phyloP scores from a whole-genome alignment of 805 yeast genomes.

The Komagataella populi region DNA sequence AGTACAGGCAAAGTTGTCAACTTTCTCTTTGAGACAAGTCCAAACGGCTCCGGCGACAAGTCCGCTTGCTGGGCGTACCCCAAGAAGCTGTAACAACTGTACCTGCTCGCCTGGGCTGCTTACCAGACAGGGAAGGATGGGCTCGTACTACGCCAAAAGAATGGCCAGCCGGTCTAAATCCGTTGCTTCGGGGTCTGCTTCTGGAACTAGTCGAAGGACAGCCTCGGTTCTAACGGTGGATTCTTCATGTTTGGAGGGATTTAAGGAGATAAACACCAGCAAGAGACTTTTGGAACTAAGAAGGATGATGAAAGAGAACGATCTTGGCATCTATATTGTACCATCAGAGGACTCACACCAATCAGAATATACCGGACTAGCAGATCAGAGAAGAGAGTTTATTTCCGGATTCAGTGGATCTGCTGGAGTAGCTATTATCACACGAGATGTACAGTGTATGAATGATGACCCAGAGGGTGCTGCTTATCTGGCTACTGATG shows the following conservation, averaged over 20 bases:
- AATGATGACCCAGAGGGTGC: constrained; percentile 38
- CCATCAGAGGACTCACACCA: constrained; percentile 87
- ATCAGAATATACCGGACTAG: constrained; percentile 72
- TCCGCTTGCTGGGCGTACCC: constrained; percentile 5
- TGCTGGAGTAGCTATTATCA: constrained; percentile 83
- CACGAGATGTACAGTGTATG: constrained; percentile 38
- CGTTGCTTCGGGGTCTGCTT: constrained; percentile 20
- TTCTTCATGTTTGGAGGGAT: constrained; percentile 4
- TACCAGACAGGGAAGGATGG: constrained; percentile 50
- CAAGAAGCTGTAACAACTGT: constrained; percentile 46
- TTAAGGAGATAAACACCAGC: constrained; percentile 40
- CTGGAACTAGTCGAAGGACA: constrained; percentile 4
- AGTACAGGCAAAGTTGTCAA: constrained; percentile 23
- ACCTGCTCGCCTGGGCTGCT: constrained; percentile 76
- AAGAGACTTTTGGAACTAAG: constrained; percentile 50
- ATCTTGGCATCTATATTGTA: constrained; percentile 48
- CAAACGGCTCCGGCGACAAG: constrained; percentile 5
- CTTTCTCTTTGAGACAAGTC: constrained; percentile 21
- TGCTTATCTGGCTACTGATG: constrained; percentile 46
- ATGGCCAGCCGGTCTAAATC: constrained; percentile 15
- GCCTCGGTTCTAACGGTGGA: constrained; percentile 6
- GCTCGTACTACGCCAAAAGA: constrained; percentile 26
- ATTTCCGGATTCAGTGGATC: constrained; percentile 87
- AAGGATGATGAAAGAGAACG: constrained; percentile 41
- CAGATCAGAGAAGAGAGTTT: constrained; percentile 73